Base-by-base conservation (phyloP, 768 basidiomycete species). In the Leccinum obscurum region DNA sequence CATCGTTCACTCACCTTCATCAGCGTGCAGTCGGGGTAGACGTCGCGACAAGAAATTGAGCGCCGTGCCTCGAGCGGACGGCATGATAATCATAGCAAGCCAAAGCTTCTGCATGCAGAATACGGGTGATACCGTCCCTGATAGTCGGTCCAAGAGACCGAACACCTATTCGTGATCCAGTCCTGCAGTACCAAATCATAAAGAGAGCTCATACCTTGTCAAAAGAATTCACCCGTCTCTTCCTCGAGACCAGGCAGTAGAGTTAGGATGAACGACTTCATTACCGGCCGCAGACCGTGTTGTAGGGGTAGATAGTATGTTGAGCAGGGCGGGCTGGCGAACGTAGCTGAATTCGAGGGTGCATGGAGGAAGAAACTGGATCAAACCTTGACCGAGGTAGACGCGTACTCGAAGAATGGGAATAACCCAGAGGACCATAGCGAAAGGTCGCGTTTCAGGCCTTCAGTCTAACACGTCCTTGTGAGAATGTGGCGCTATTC, bases 371-470 rank as follows among this genome's bases (percentile, higher is more conserved):
- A 30, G 59, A 76, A 54, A 63, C 26, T 14, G 51, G 4, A n/a
- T 55, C 72, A 54, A 28, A 91, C 93, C 83, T 93, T 93, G 59
- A 98, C 95, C 20, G 95, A 95, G n/a, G 95, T 98, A n/a, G 96
- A 90, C 10, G 97, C 93, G 74, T 94, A 98, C 76, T 98, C 94
- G 68, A 98, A 98, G 84, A 98, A 98, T 0, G 97, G 97, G 72
- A 99, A 98, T 6, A 99, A 28, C 28, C 28, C 28, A 28, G 28
- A 28, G 28, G 28, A 76, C 97, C 97, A 99, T 22, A 98, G 79
- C 4, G 90, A 82, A 3, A 99, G 80, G 76, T 99, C 97, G 48
- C 85, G 83, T 63, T 84, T 84, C 48, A 99, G 74, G 10, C 96
- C 95, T 67, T 95, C 96, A 3, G 85, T 83, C 95, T 97, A 64